Percentiles rank a stretch among this genome's conserved stretches.
Evolutionary conservation across 495 filamentous ascomycete species (phyloP).

Genomic region (Hypoxylon intermedium): DNA sequence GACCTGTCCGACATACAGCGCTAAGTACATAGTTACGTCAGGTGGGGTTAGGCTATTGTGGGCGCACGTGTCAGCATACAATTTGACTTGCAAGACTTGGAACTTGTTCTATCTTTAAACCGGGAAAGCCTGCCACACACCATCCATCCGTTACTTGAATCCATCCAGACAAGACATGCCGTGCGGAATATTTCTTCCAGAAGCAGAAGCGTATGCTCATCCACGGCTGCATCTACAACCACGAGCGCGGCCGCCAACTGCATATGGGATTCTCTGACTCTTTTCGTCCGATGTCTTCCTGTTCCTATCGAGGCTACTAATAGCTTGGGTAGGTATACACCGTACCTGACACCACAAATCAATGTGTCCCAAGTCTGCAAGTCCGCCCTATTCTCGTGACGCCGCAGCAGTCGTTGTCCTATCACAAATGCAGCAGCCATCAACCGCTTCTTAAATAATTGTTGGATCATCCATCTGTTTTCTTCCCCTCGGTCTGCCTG

Average conservation of each 20-base stretch:
- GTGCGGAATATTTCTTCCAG: slow-evolving; percentile 28
- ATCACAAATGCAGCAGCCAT: slow-evolving; percentile 26
- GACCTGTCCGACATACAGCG: no score
- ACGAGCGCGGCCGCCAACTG: slow-evolving; percentile 21
- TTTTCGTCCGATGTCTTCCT: slow-evolving; percentile 1
- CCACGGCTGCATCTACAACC: background rate
- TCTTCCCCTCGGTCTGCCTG: background rate
- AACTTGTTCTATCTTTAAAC: slow-evolving; percentile 24
- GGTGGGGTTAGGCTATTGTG: slow-evolving; percentile 2
- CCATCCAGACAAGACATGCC: background rate
- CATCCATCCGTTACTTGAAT: background rate
- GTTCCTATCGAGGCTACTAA: background rate
- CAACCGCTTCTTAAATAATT: slow-evolving; percentile 15
- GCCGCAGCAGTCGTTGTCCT: slow-evolving; percentile 34
- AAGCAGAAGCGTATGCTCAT: background rate
- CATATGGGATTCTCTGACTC: slow-evolving; percentile 8
- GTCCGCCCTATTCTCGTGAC: slow-evolving; percentile 36
- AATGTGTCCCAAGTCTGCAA: slow-evolving; percentile 27
- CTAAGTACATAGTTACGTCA: slow-evolving; percentile 14
- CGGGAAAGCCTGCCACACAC: background rate
- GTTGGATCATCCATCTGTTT: slow-evolving; percentile 14
- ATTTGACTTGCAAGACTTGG: slow-evolving; percentile 11
- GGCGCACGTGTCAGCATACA: slow-evolving; percentile 30
- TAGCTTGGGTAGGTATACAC: slow-evolving; percentile 9
- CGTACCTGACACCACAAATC: no score